phyloP scores from a whole-genome alignment of 2,329 filamentous ascomycete species.

The Dothideomycetidae sp. region DNA sequence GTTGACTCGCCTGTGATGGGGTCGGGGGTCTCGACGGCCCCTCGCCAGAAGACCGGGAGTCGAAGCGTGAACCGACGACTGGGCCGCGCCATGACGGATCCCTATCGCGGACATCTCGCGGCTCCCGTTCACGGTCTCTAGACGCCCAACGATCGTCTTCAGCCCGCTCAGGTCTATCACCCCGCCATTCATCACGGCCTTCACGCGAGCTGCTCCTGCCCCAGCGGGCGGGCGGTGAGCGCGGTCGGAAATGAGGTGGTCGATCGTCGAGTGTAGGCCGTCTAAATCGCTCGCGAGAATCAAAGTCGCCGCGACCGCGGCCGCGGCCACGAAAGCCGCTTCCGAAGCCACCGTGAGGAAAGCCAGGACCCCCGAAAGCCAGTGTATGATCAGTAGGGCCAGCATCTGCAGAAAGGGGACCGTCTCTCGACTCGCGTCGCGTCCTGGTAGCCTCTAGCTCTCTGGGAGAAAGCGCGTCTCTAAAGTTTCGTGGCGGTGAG shows the following conservation, averaged over 20 bases:
- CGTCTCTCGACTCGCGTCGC: constrained; percentile 56
- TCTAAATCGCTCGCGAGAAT: constrained; percentile 36
- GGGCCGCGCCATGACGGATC: constrained; percentile 6
- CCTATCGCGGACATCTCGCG: constrained; percentile 17
- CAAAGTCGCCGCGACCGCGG: constrained; percentile 40
- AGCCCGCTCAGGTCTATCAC: constrained; percentile 30
- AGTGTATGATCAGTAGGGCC: constrained; percentile 51
- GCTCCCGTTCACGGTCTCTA: constrained; percentile 23
- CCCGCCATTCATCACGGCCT: constrained; percentile 29
- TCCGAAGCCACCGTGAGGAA: constrained; percentile 39
- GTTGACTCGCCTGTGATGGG: constrained; percentile 13
- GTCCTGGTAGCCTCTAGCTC: constrained; percentile 54
- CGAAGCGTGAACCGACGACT: constrained; percentile 14
- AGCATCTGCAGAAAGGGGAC: constrained; percentile 56
- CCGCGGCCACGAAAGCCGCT: constrained; percentile 36
- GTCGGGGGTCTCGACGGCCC: constrained; percentile 14
- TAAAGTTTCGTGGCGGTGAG: constrained; percentile 44
- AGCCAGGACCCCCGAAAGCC: constrained; percentile 40
- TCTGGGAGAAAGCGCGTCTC: constrained; percentile 46
- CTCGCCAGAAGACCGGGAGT: constrained; percentile 18
- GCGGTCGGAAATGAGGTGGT: constrained; percentile 42
- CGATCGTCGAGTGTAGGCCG: constrained; percentile 31
- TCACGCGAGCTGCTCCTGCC: constrained; percentile 36
- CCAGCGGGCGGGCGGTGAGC: constrained; percentile 35
- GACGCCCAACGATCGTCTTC: constrained; percentile 29